Base-by-base conservation (phyloP, 169 alveolate species). In the Eimeria tenella region DNA sequence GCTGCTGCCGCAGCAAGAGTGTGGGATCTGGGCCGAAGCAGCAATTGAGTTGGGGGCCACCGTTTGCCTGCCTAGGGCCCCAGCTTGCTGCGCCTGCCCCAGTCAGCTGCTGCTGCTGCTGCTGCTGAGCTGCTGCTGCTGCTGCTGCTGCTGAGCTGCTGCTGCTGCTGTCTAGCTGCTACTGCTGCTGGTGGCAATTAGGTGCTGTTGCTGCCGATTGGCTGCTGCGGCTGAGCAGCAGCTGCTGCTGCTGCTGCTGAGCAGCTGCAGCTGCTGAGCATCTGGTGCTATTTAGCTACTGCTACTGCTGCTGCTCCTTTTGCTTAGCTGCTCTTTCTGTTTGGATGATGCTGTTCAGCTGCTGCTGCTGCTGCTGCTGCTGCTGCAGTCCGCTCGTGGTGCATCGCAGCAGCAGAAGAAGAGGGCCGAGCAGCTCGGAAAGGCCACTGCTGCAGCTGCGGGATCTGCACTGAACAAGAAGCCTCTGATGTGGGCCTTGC, bases 11-110 rank as follows among this genome's bases (percentile, higher is more conserved):
- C 58, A 71, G 21, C 75, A 55, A 50, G 86, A 77, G 71, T 79
- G 94, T 56, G 95, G 95, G 21, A 95, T 82, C 71, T 93, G 92
- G 49, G 84, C 89, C 68, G 96, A 95, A 83, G 97, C 97, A 8
- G 56, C 94, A 10, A 95, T 95, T 93, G 97, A 95, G 82, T 86
- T 95, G 55, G 97, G 97, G 31, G 95, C 97, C 23, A 94, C 96
- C 70, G 55, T 95, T 42, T 95, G 97, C 93, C 88, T 75, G 73
- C 93, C 92, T 25, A 82, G 82, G 31, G 42, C 94, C 49, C 97
- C 97, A 31, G 88, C 94, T 23, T 95, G 97, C 70, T 25, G 21
- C 56, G 55, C 65, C 50, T 95, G 97, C 75, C 97, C 97, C 6
- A 79, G 88, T 74, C 31, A 11, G 84, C 5, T 9, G 17, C n/a